Evolutionary conservation across 192 early-diverging fungal genomes (phyloP).

Genomic region (Geranomyces variabilis): DNA sequence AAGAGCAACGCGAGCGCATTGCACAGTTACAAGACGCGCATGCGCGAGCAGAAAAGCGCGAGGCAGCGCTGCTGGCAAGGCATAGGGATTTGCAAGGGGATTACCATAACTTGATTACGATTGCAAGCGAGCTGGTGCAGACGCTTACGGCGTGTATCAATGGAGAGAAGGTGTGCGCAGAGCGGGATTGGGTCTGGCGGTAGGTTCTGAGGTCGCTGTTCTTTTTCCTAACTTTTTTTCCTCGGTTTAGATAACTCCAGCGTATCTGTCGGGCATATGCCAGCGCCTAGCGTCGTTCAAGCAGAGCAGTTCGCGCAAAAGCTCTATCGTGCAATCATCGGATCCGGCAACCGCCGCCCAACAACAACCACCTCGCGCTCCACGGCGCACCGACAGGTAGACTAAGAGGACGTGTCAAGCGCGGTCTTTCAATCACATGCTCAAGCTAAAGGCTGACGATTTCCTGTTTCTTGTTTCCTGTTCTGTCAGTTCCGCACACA

Average conservation of each 20-base stretch:
- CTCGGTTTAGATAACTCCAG: conserved; percentile 41
- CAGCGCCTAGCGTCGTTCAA: conserved; percentile 48
- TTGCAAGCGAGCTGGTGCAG: conserved; percentile 59
- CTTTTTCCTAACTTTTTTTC: not conserved
- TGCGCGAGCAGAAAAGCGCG: too few relatives aligned
- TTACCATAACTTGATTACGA: conserved; percentile 59
- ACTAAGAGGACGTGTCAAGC: too few relatives aligned
- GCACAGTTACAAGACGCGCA: too few relatives aligned
- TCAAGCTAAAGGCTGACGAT: not conserved
- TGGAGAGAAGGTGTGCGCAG: conserved; percentile 43
- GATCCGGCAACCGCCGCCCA: not conserved
- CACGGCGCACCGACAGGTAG: not conserved
- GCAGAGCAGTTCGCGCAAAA: conserved; percentile 26
- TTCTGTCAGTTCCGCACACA: not conserved
- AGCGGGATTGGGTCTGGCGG: not conserved
- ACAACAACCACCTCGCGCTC: not conserved
- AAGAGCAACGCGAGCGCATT: too few relatives aligned
- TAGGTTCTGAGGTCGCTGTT: not conserved
- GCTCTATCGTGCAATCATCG: not conserved
- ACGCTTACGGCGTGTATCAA: conserved; percentile 52
- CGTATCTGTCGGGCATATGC: conserved; percentile 50
- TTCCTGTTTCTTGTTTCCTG: not conserved
- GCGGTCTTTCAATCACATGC: too few relatives aligned
- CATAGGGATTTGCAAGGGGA: conserved; percentile 32
- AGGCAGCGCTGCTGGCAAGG: not conserved